Evolutionary conservation across 352 stramenopile species (phyloP).

Genomic region (Globisporangium viniferum): DNA sequence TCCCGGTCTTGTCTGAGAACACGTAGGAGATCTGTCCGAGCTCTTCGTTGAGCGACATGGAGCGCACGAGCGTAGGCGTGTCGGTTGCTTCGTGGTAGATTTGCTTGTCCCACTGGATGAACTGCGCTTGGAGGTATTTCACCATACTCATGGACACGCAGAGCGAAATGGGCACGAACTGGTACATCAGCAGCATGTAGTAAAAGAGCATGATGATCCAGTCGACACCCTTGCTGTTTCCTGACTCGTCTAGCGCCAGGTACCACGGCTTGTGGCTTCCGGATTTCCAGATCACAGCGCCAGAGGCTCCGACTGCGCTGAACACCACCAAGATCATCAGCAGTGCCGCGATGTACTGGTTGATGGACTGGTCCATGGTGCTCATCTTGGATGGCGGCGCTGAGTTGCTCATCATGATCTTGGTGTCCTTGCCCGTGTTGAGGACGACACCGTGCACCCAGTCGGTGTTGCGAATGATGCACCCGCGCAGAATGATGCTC

Average conservation of each 20-base stretch:
- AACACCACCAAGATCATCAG: slow-evolving; percentile 65
- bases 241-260: slow-evolving; percentile 33
- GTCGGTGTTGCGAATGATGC: slow-evolving; percentile 91
- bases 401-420: slow-evolving; percentile 90
- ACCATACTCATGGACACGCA: slow-evolving; percentile 97
- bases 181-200: slow-evolving; percentile 95
- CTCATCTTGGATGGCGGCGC: slow-evolving; percentile 84
- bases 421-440: slow-evolving; percentile 93
- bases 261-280: slow-evolving; percentile 57
- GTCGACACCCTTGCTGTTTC: slow-evolving; percentile 33
- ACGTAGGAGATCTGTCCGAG: slow-evolving; percentile 98
- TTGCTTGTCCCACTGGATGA: slow-evolving; percentile 93
- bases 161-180: slow-evolving; percentile 97
- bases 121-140: slow-evolving; percentile 93
- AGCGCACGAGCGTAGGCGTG: slow-evolving; percentile 89
- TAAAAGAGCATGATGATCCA: slow-evolving; percentile 89
- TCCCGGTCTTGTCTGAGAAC: slow-evolving; percentile 99
- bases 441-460: slow-evolving; percentile 90
- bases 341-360: slow-evolving; percentile 72
- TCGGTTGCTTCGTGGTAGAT: slow-evolving; percentile 91
- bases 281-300: slow-evolving; percentile 54
- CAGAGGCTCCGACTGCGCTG: slow-evolving; percentile 53
- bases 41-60: slow-evolving; percentile 93
- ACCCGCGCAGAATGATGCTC: slow-evolving; percentile 89
- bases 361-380: slow-evolving; percentile 80